Evolutionary conservation across 768 basidiomycete genomes (phyloP).

Genomic region (Fomitopsis serialis): DNA sequence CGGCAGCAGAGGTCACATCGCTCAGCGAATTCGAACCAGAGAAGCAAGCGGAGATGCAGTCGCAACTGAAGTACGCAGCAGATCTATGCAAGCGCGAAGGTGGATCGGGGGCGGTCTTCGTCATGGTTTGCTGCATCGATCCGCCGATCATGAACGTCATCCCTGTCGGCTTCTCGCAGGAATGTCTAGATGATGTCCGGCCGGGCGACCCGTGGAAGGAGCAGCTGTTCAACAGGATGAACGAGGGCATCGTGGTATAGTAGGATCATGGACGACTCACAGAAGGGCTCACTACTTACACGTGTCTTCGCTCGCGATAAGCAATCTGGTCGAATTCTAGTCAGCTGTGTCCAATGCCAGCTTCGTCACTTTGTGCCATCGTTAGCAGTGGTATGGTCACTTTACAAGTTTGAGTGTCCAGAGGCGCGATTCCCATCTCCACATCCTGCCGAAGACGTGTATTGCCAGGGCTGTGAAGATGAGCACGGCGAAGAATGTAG

Average conservation of each 20-base stretch:
- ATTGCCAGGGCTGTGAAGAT: conserved; percentile 33
- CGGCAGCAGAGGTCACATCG: conserved; percentile 10
- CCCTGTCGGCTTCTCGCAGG: conserved; percentile 1
- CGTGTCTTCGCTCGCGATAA: neutral
- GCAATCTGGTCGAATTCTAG: no score
- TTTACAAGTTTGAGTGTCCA: neutral
- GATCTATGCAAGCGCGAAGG: neutral
- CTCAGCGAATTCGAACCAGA: conserved; percentile 5
- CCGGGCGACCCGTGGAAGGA: conserved; percentile 3
- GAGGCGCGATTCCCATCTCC: conserved; percentile 29
- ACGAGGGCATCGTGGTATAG: conserved; percentile 1
- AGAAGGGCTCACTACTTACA: neutral
- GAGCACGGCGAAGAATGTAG: conserved; percentile 35
- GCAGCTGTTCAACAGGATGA: neutral
- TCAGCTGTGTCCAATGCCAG: no score
- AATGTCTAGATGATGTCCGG: neutral
- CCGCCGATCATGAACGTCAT: neutral
- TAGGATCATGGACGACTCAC: no score
- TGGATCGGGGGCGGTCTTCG: neutral
- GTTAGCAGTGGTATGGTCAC: neutral
- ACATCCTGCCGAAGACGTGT: conserved; percentile 45
- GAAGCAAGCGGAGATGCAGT: conserved; percentile 13
- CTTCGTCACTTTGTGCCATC: no score
- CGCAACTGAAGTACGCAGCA: conserved; percentile 4
- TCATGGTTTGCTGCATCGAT: neutral